A percentile compares a stretch with the other conserved stretches of the same genome.
Evolutionary conservation across 805 yeast genomes (phyloP).

Genomic region (Ogataea trehaloabstinens): DNA sequence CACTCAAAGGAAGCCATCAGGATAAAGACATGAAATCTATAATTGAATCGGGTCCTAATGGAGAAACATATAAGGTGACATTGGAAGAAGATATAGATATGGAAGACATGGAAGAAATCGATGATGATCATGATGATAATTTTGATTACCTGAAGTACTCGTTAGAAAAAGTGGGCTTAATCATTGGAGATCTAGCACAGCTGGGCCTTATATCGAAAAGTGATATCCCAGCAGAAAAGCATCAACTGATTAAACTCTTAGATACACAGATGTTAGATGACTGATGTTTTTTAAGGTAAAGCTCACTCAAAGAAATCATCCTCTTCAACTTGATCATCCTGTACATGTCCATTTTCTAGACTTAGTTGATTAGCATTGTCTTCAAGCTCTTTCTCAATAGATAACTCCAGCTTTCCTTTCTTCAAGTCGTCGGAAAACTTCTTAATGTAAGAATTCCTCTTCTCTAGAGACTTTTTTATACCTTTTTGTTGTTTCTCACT

Average conservation of each 20-base stretch:
- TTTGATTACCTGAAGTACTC: slow-evolving; percentile 80
- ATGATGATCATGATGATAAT: slow-evolving; percentile 46
- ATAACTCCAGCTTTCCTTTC: slow-evolving; percentile 52
- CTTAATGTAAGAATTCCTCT: slow-evolving; percentile 46
- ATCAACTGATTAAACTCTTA: slow-evolving; percentile 39
- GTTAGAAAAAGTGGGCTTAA: slow-evolving; percentile 66
- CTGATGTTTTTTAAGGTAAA: not conserved
- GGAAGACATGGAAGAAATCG: slow-evolving; percentile 27
- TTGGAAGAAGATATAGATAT: slow-evolving; percentile 26
- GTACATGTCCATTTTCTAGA: slow-evolving; percentile 28
- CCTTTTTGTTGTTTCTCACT: slow-evolving; percentile 42
- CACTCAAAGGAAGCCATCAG: slow-evolving; percentile 9
- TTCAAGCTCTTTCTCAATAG: slow-evolving; percentile 47
- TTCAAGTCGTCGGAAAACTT: slow-evolving; percentile 51
- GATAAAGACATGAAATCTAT: slow-evolving; percentile 21
- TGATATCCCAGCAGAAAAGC: slow-evolving; percentile 29
- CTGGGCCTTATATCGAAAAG: slow-evolving; percentile 49
- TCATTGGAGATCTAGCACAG: slow-evolving; percentile 70
- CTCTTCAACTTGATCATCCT: too few relatives aligned
- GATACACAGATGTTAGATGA: slow-evolving; percentile 32
- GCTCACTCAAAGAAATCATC: slow-evolving; percentile 2
- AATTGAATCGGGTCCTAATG: slow-evolving; percentile 53
- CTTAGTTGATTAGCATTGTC: too few relatives aligned
- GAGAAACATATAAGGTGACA: slow-evolving; percentile 43
- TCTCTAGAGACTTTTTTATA: slow-evolving; percentile 40